These are phyloP conservation scores for Ochromonas danica DNA, from an alignment of 108 stramenopile genomes.

Conservation along the genomic window DNA sequence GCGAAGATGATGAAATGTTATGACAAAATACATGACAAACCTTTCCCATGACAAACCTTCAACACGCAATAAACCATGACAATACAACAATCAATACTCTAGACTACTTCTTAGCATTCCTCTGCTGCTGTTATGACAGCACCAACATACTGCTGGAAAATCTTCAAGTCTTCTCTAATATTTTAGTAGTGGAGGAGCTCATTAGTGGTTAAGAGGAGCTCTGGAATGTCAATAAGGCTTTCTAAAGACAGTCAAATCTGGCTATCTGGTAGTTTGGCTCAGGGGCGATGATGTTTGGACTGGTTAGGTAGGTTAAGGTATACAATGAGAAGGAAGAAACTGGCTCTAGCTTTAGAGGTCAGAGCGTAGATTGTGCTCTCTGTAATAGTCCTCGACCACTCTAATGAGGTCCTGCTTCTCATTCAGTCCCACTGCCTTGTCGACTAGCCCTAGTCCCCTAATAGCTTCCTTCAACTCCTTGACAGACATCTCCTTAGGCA, in stretches of 20 bases:
- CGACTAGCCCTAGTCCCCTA: too few species aligned
- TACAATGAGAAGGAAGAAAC: constrained; percentile 16
- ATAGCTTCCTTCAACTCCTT: constrained; percentile 88
- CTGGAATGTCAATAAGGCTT: constrained; percentile 15
- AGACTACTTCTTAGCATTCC: constrained; percentile 15
- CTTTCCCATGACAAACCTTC: constrained; percentile 15
- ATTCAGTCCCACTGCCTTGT: constrained; percentile 14
- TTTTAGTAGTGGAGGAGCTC: constrained; percentile 15
- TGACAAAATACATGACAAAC: constrained; percentile 17
- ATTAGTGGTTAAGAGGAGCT: constrained; percentile 15
- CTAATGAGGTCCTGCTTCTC: constrained; percentile 8
- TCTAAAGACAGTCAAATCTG: constrained; percentile 16
- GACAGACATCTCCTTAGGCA: constrained; percentile 75
- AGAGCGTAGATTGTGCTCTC: constrained; percentile 14
- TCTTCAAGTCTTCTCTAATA: constrained; percentile 17
- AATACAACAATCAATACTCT: constrained; percentile 17
- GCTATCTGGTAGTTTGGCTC: constrained; percentile 14
- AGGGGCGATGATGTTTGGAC: constrained; percentile 13
- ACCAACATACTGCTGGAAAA: constrained; percentile 15
- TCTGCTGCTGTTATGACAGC: constrained; percentile 14
- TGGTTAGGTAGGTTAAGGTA: constrained; percentile 15
- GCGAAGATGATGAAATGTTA: constrained; percentile 16
- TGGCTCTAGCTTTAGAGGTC: constrained; percentile 14
- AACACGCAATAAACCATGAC: constrained; percentile 15
- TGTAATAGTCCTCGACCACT: constrained; percentile 15